Base-by-base conservation (phyloP, 768 basidiomycete genomes). In the Calocera viscosa region DNA sequence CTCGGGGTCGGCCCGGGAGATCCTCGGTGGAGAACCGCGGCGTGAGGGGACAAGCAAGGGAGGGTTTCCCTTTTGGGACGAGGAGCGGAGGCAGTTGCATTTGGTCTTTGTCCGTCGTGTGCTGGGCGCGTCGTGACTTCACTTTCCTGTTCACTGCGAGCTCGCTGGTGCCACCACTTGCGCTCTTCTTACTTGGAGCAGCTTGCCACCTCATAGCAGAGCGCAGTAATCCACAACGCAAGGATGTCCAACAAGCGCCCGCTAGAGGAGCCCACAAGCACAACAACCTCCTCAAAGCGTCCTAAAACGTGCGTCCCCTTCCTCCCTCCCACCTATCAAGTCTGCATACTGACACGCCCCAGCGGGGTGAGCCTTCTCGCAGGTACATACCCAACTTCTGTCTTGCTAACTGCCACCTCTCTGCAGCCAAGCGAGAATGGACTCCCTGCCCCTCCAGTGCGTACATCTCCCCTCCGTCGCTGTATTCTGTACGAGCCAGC, bases 241-340 rank as follows among this genome's bases (percentile, higher is more conserved):
- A 19, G 5, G 43, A 47, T 47, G 43, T 47, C 35, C 35, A 38
- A 5, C 35, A 47, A 47, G 24, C 43, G 43, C 5, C 43, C 43
- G 24, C 43, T 47, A 7, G 43, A 47, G 5, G 43, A 47, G 5
- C 35, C 35, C 35, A 14, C 35, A 5, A 19, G 5, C 43, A 3
- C 43, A 24, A 19, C 43, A 47, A 10, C 39, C 16, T 7, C 24
- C 7, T 60, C 69, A 1, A 71, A 71, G 67, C 66, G 64, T 28
- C 67, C 67, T 1, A 68, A 67, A 39, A 67, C 47, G 71, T 71
- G 24, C 43, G 70, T 65, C 12, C 17, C 47, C 26, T 2, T 22
- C 11, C 43, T 32, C 22, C 8, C 49, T 30, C 40, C n/a, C 10
- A n/a, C 12, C 7, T 19, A 47, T 60, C 26, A 28, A 49, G 14